These are phyloP conservation scores for Marasmius sp. DNA, from an alignment of 1,284 basidiomycete genomes.

Conservation along the genomic window DNA sequence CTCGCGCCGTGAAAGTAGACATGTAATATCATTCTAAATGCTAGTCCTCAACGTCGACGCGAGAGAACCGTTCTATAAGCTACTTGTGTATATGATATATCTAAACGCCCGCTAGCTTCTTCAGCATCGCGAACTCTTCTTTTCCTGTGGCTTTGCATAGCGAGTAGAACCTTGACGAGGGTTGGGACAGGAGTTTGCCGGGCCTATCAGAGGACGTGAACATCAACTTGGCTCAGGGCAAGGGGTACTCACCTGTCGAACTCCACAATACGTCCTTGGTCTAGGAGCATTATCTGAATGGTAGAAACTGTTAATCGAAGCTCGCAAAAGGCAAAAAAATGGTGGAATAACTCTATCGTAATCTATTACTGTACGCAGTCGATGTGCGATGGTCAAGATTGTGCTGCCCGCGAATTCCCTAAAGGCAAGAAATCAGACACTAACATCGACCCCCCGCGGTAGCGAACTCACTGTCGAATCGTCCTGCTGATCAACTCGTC, in stretches of 20 bases:
- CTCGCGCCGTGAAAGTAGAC: no score
- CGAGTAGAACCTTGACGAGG: slow-evolving; percentile 69
- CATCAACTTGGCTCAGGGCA: background rate
- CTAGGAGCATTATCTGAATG: slow-evolving; percentile 77
- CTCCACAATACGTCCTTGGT: slow-evolving; percentile 82
- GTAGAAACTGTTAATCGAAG: background rate
- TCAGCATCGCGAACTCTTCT: slow-evolving; percentile 75
- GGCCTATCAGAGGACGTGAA: slow-evolving; percentile 45
- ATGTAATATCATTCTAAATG: no score
- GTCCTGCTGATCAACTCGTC: slow-evolving; percentile 75
- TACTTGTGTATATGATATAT: no score
- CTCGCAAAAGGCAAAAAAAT: background rate
- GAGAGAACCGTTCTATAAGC: no score
- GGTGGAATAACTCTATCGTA: slow-evolving; percentile 52
- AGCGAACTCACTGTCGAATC: slow-evolving; percentile 61
- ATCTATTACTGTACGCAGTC: slow-evolving; percentile 68
- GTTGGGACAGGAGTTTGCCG: slow-evolving; percentile 61
- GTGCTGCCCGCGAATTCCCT: slow-evolving; percentile 67
- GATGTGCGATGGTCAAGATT: slow-evolving; percentile 72
- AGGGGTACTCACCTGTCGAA: slow-evolving; percentile 55
- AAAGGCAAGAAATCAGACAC: slow-evolving; percentile 10
- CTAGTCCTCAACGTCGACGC: no score
- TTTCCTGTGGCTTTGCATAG: slow-evolving; percentile 84
- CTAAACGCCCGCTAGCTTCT: slow-evolving; percentile 59
- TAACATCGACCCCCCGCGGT: background rate